These are phyloP conservation scores for Pharnaceum exiguum DNA, from an alignment of 148 eudicot species.

Conservation along the genomic window DNA sequence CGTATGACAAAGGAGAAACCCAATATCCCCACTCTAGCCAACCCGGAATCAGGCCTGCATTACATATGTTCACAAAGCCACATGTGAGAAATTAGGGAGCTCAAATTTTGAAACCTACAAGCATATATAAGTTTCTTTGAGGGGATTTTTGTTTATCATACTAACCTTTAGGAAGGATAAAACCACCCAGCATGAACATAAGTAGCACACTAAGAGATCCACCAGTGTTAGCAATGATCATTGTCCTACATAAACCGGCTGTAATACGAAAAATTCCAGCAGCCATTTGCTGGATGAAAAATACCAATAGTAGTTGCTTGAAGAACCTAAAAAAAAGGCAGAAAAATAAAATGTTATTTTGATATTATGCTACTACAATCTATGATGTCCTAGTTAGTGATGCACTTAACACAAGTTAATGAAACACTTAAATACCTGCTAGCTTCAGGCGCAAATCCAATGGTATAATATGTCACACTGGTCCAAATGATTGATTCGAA, in stretches of 20 bases:
- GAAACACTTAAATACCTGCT: slow-evolving; percentile 48
- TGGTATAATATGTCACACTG: slow-evolving; percentile 60
- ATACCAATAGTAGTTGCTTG: slow-evolving; percentile 72
- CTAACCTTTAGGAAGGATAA: slow-evolving; percentile 88
- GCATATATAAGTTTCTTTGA: neutral
- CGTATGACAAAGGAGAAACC: slow-evolving; percentile 81
- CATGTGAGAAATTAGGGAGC: too few relatives aligned
- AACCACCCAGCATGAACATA: slow-evolving; percentile 92
- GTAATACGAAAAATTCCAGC: slow-evolving; percentile 80
- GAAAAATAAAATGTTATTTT: neutral
- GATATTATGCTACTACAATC: neutral
- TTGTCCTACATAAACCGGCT: slow-evolving; percentile 76
- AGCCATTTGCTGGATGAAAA: slow-evolving; percentile 97
- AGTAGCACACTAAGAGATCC: slow-evolving; percentile 73
- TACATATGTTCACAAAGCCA: neutral
- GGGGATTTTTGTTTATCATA: too few relatives aligned
- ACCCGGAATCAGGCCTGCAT: slow-evolving; percentile 55
- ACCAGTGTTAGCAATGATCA: slow-evolving; percentile 87
- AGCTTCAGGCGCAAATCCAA: slow-evolving; percentile 89
- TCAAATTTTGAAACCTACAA: neutral
- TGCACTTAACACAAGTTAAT: too few relatives aligned
- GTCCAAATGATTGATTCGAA: slow-evolving; percentile 66
- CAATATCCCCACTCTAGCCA: slow-evolving; percentile 95
- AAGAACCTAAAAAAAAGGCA: slow-evolving; percentile 52
- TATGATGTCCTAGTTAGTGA: too few relatives aligned